Evolutionary conservation across 768 basidiomycete genomes (phyloP), one percentile per base, ranked within the genome.

Genomic region (Tricholoma saponaceum): DNA sequence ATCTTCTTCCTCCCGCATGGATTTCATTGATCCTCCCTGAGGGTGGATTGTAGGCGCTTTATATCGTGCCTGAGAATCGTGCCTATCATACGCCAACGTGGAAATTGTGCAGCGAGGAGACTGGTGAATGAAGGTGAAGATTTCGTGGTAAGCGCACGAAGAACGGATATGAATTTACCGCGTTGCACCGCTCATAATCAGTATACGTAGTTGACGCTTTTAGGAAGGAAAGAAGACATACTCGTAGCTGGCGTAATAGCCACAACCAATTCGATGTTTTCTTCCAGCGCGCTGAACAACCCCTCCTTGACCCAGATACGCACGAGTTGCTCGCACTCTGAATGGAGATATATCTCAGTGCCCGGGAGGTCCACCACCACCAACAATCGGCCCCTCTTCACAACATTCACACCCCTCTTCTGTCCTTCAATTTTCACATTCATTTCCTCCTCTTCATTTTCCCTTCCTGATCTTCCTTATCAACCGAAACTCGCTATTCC

Each of bases 281-380:
- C n/a, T n/a, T n/a, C 59, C 8, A 60, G 30, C 2, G 56, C 56
- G 3, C 59, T 52, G 23, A 57, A 60, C 12, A 60, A 51, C 4
- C 51, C 51, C 32, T 60, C 59, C 28, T 57, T 60, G 0, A 49
- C 56, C 56, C 59, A 60, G 10, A 60, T 60, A 12, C 59, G 53
- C 4, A 49, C 25, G 13, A 60, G 39, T 7, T 47, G 22, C 46
- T 60, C 59, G 46, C 59, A 60, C 20, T 51, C 56, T 7, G 37
- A 26, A n/a, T 51, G 59, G 13, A 60, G 28, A 47, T 37, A 51
- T n/a, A 43, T 25, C 0, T 39, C n/a, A 2, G 43, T 18, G 2
- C 52, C 55, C 4, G 51, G 46, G 6, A 51, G 22, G 16, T 14
- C 41, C 12, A 32, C 52, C 8, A 60, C 43, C 5, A 54, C n/a